These are phyloP conservation scores for Teratosphaeria viscida DNA, from an alignment of 2,329 filamentous ascomycete genomes.

Conservation along the genomic window DNA sequence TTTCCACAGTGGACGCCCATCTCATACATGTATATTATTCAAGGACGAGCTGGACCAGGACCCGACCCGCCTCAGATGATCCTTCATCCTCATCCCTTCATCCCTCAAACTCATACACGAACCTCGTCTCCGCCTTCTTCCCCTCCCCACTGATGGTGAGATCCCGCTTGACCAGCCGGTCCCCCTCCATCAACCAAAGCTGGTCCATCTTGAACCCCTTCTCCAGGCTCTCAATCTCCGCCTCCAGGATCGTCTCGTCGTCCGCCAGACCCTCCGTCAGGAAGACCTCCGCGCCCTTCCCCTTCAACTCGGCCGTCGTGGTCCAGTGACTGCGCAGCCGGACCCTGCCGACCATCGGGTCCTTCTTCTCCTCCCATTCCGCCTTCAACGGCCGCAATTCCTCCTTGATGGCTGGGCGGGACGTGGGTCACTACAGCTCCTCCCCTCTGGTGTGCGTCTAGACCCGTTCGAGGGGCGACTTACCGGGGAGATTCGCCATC, in stretches of 20 bases:
- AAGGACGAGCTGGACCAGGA: too few species aligned
- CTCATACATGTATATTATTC: too few species aligned
- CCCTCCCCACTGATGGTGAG: constrained; percentile 6
- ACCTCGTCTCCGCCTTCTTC: constrained; percentile 10
- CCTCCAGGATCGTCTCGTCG: constrained; percentile 7
- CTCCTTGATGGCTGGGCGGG: neutral
- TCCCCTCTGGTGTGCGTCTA: too few species aligned
- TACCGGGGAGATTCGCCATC: neutral
- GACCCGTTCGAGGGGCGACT: neutral
- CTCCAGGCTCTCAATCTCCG: constrained; percentile 8
- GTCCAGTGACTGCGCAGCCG: constrained; percentile 1
- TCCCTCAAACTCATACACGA: constrained; percentile 11
- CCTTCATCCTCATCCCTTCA: neutral
- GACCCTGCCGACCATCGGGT: constrained; percentile 2
- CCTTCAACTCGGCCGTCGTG: neutral
- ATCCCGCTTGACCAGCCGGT: constrained; percentile 11
- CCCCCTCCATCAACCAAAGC: constrained; percentile 12
- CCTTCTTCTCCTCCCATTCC: constrained; percentile 3
- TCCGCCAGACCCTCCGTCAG: constrained; percentile 9
- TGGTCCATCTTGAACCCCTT: constrained; percentile 5
- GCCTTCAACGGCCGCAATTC: constrained; percentile 2
- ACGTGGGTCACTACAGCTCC: neutral
- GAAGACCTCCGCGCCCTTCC: constrained; percentile 2
- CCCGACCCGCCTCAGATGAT: too few species aligned
- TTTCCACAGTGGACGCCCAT: too few species aligned